Percentiles rank a stretch among this genome's conserved stretches.
phyloP scores from a whole-genome alignment of 495 filamentous ascomycete genomes.

The Talaromyces stipitatus region DNA sequence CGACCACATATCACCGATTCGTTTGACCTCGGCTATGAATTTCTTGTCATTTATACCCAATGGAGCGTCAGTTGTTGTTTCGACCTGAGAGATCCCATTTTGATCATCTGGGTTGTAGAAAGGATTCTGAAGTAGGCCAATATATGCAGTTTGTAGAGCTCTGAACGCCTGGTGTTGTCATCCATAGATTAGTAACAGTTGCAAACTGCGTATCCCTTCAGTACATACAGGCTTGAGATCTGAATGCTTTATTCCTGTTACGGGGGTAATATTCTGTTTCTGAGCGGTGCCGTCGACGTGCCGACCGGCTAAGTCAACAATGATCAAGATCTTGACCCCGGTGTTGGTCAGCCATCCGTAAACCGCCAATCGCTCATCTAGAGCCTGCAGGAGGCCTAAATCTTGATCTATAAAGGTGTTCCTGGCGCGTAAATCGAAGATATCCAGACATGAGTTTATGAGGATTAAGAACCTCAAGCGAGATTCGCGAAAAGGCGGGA shows the following conservation, averaged over 20 bases:
- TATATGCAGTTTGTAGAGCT: slow-evolving; percentile 85
- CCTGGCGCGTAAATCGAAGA: slow-evolving; percentile 77
- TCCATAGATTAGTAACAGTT: slow-evolving; percentile 2
- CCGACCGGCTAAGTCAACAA: slow-evolving; percentile 77
- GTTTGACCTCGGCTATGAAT: slow-evolving; percentile 74
- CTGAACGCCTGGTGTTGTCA: slow-evolving; percentile 66
- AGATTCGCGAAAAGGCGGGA: slow-evolving; percentile 61
- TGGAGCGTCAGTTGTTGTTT: slow-evolving; percentile 20
- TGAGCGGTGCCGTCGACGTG: slow-evolving; percentile 16
- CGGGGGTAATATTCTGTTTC: slow-evolving; percentile 23
- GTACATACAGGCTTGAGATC: slow-evolving; percentile 69
- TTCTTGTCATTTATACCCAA: slow-evolving; percentile 70
- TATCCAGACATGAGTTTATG: slow-evolving; percentile 81
- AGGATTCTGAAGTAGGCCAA: slow-evolving; percentile 82
- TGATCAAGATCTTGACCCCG: slow-evolving; percentile 76
- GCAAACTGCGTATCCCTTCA: background rate
- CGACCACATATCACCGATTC: slow-evolving; percentile 66
- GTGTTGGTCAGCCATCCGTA: slow-evolving; percentile 99
- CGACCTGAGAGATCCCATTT: slow-evolving; percentile 36
- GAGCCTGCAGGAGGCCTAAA: slow-evolving; percentile 80
- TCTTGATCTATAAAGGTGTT: slow-evolving; percentile 65
- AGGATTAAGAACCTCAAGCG: slow-evolving; percentile 83
- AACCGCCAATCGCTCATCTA: slow-evolving; percentile 84
- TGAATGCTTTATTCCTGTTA: slow-evolving; percentile 61
- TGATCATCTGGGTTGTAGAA: slow-evolving; percentile 91